Evolutionary conservation across 441 rosid genomes (phyloP).

Genomic region (Pelargonium myrrhifolium): DNA sequence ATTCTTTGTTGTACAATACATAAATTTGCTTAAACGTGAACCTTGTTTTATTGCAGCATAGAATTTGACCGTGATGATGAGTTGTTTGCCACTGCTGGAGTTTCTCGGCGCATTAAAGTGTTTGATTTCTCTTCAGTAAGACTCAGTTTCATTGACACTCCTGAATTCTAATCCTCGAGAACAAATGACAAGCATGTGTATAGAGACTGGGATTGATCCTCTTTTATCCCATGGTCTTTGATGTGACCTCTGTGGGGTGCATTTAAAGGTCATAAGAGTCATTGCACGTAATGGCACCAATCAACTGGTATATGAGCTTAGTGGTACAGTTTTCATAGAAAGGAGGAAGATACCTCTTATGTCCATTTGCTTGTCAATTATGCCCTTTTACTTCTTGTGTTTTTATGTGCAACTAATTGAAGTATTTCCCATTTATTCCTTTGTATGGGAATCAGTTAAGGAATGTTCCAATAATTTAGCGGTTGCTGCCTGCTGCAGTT

Average conservation of each 20-base stretch:
- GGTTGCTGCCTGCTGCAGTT: not conserved
- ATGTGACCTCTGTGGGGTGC: not conserved
- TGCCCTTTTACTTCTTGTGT: not conserved
- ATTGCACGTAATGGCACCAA: not conserved
- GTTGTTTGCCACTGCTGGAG: slow-evolving; percentile 97
- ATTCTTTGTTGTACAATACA: not conserved
- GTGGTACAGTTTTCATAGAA: not conserved
- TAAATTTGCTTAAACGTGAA: slow-evolving; percentile 13
- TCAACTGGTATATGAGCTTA: not conserved
- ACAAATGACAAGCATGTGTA: slow-evolving; percentile 2
- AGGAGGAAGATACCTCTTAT: not conserved
- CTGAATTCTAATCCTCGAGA: not conserved
- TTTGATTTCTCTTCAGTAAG: slow-evolving; percentile 89
- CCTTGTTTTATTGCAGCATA: slow-evolving; percentile 51
- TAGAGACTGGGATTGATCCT: not conserved
- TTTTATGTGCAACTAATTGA: not conserved
- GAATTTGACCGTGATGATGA: slow-evolving; percentile 97
- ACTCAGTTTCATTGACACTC: slow-evolving; percentile 8
- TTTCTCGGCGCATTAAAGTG: slow-evolving; percentile 87
- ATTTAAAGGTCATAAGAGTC: not conserved
- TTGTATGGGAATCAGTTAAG: not conserved
- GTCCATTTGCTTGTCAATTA: not conserved
- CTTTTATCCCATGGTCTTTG: not conserved
- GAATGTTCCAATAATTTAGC: too few species aligned
- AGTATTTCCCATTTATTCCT: not conserved